These are phyloP conservation scores for Pterulicium gracile DNA, from an alignment of 1,284 basidiomycete species.

Conservation along the genomic window DNA sequence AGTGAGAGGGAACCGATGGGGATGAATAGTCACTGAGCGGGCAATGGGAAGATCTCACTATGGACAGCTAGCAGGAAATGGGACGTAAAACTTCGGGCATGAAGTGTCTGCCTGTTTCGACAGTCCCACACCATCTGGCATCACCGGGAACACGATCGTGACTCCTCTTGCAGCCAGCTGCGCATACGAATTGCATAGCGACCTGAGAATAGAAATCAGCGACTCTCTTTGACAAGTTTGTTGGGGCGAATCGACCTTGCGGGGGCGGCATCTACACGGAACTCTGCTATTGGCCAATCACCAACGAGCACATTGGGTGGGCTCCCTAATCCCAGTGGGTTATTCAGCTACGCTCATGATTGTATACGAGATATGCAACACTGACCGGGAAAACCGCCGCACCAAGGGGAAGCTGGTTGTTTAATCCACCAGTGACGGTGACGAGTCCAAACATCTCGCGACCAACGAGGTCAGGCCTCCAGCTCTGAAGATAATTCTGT, in stretches of 20 bases:
- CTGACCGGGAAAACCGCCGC: background rate
- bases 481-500: background rate
- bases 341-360: background rate
- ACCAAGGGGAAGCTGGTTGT: background rate
- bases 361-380: background rate
- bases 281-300: too few relatives aligned
- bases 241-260: too few relatives aligned
- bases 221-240: background rate
- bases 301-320: constrained; percentile 11
- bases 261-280: too few relatives aligned
- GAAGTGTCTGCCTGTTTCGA: background rate
- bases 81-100: background rate
- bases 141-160: background rate
- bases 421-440: background rate
- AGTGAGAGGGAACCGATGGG: background rate
- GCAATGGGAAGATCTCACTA: background rate
- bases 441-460: background rate
- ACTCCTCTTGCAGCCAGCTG: background rate
- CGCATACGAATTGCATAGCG: background rate
- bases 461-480: background rate
- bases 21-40: background rate
- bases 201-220: background rate
- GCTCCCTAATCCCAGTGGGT: background rate
- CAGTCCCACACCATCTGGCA: background rate
- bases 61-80: background rate